Base-by-base conservation (phyloP, 495 filamentous ascomycete species). In the Podospora conica region DNA sequence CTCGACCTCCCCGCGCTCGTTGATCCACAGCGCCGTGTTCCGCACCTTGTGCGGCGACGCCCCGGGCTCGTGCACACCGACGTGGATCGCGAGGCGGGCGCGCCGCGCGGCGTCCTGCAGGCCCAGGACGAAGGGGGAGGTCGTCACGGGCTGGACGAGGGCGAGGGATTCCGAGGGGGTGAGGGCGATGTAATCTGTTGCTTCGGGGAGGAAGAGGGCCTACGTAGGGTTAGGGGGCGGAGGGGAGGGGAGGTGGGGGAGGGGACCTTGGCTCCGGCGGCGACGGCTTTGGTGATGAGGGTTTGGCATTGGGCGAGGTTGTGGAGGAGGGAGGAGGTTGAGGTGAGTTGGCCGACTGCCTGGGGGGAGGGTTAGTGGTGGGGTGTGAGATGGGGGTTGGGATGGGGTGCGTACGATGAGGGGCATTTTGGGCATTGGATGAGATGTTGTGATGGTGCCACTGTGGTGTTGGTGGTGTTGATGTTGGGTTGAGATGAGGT, bases 131-230 rank as follows among this genome's bases (percentile, higher is more conserved):
- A 97, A 96, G 63, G 83, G 75, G 10, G 78, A 81, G 53, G 72
- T 68, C 23, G 69, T 27, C 1, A 77, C 81, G 4, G 90, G 82
- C 60, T 82, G 80, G 69, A 83, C 89, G 21, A 96, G 86, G 21
- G 83, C 79, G 9, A 92, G 73, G 0, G 87, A 87, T 71, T 94
- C 90, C 9, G 84, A 76, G 25, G 85, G 75, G 1, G 86, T 86
- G 18, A 81, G 80, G 55, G 84, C 87, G 67, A 96, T 93, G 81
- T 96, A 97, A 78, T 97, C 93, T 65, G 84, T 87, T 53, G 93
- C 93, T 82, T 97, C 93, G 20, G 93, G 95, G 66, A 97, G 90
- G 76, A 97, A 96, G 61, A 97, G 82, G 25, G 90, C 87, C 90
- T 94, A 18, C 12, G 53, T 25, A 10, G 15, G 21, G 33, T 21